These are phyloP conservation scores for Phytophthora lateralis DNA, from an alignment of 352 stramenopile species.

Conservation along the genomic window DNA sequence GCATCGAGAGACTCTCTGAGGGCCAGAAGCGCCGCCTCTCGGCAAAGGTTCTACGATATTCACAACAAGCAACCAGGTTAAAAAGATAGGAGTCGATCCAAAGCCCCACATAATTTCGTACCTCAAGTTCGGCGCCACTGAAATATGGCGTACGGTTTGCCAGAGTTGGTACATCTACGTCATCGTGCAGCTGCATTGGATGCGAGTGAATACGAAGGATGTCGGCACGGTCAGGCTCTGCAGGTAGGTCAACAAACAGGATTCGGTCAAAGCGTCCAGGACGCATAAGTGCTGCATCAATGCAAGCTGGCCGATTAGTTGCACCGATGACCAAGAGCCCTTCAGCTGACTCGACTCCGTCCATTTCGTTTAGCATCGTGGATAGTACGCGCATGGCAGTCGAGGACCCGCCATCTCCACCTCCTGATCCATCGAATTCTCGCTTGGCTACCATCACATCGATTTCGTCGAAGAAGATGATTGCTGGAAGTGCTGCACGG, in stretches of 20 bases:
- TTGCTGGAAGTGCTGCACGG: conserved; percentile 79
- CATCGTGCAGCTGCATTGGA: conserved; percentile 58
- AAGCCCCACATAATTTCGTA: conserved; percentile 22
- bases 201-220: conserved; percentile 85
- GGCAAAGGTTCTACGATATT: conserved; percentile 77
- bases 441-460: conserved; percentile 88
- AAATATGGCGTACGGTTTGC: conserved; percentile 64
- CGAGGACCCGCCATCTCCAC: conserved; percentile 49
- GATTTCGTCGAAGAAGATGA: conserved; percentile 93
- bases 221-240: conserved; percentile 49
- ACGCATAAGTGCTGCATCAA: conserved; percentile 97
- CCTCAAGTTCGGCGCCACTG: conserved; percentile 89
- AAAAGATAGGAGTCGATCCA: neutral
- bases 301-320: conserved; percentile 97
- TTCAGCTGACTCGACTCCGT: conserved; percentile 94
- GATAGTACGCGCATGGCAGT: conserved; percentile 94
- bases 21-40: conserved; percentile 77
- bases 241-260: conserved; percentile 94
- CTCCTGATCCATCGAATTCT: conserved; percentile 53
- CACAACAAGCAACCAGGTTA: conserved; percentile 15
- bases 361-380: conserved; percentile 98
- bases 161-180: conserved; percentile 70
- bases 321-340: conserved; percentile 97
- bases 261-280: conserved; percentile 96
- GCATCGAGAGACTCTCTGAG: conserved; percentile 74